phyloP scores from a whole-genome alignment of 495 filamentous ascomycete genomes.

The Lophiotrema nucula region DNA sequence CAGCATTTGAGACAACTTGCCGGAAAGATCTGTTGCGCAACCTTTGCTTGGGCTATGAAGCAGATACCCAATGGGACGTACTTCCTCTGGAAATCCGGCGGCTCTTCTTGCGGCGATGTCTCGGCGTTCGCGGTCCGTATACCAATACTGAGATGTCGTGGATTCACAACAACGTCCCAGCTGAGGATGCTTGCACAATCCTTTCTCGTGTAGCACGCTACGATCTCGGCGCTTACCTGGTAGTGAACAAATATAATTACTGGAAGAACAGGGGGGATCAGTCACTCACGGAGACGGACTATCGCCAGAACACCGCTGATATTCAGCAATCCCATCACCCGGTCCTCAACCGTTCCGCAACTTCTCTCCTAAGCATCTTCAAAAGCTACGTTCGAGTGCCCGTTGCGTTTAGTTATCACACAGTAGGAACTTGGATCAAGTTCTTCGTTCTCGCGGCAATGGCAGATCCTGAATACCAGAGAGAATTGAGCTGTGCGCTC shows the following conservation, averaged over 20 bases:
- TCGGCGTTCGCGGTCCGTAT: slow-evolving; percentile 28
- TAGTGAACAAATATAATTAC: slow-evolving; percentile 33
- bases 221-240: slow-evolving; percentile 37
- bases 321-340: slow-evolving; percentile 27
- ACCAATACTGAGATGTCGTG: slow-evolving; percentile 31
- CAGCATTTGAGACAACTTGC: slow-evolving; percentile 19
- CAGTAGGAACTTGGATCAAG: slow-evolving; percentile 48
- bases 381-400: slow-evolving; percentile 13
- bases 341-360: slow-evolving; percentile 23
- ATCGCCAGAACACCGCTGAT: slow-evolving; percentile 27
- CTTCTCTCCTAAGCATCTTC: slow-evolving; percentile 8
- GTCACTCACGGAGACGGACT: slow-evolving; percentile 20
- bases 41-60: slow-evolving; percentile 39
- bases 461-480: slow-evolving; percentile 60
- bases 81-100: slow-evolving; percentile 33
- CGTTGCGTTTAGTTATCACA: slow-evolving; percentile 42
- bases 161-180: slow-evolving; percentile 31
- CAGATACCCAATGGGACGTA: slow-evolving; percentile 38
- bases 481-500: slow-evolving; percentile 55
- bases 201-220: slow-evolving; percentile 33
- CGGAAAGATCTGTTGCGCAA: slow-evolving; percentile 30
- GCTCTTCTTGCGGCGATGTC: slow-evolving; percentile 34
- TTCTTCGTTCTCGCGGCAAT: slow-evolving; percentile 54
- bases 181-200: slow-evolving; percentile 32
- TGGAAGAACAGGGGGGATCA: slow-evolving; percentile 24